phyloP scores from a whole-genome alignment of 2,329 filamentous ascomycete genomes.

The Curvularia lunata region DNA sequence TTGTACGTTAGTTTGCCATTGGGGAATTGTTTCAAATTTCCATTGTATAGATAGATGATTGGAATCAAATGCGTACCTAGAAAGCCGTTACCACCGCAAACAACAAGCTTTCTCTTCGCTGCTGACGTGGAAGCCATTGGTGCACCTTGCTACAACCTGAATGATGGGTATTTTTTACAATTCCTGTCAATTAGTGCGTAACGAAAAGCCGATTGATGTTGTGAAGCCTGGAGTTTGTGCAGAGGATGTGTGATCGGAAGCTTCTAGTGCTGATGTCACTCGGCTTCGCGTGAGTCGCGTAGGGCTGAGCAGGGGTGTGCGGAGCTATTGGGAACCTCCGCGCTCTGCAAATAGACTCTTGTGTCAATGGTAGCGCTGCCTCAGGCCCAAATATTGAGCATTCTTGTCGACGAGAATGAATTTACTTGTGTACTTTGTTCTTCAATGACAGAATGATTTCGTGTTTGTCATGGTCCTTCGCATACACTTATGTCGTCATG shows the following conservation, averaged over 20 bases:
- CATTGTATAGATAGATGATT: not conserved
- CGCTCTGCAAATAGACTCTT: not conserved
- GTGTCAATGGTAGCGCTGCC: too few relatives aligned
- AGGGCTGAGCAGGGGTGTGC: slow-evolving; percentile 36
- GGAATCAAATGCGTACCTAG: slow-evolving; percentile 60
- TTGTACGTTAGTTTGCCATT: not conserved
- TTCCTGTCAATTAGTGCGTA: not conserved
- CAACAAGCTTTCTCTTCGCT: slow-evolving; percentile 78
- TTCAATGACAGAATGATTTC: not conserved
- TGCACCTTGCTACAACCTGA: not conserved
- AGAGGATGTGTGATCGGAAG: slow-evolving; percentile 9
- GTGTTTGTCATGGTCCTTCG: not conserved
- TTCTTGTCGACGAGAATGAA: not conserved
- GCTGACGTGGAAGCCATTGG: slow-evolving; percentile 60
- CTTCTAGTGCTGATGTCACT: slow-evolving; percentile 47
- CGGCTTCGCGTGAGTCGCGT: slow-evolving; percentile 23
- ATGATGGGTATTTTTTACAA: too few relatives aligned
- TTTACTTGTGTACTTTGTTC: not conserved
- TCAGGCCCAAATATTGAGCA: not conserved
- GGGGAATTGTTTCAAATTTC: not conserved
- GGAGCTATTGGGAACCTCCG: slow-evolving; percentile 18
- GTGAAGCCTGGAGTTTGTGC: not conserved
- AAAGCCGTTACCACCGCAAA: slow-evolving; percentile 94
- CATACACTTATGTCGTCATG: slow-evolving; percentile 11
- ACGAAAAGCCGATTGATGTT: not conserved